Percentiles rank a stretch among this genome's conserved stretches.
Conservation (phyloP, 805 yeast species). For the Kodamaea hsintzibuensis region DNA sequence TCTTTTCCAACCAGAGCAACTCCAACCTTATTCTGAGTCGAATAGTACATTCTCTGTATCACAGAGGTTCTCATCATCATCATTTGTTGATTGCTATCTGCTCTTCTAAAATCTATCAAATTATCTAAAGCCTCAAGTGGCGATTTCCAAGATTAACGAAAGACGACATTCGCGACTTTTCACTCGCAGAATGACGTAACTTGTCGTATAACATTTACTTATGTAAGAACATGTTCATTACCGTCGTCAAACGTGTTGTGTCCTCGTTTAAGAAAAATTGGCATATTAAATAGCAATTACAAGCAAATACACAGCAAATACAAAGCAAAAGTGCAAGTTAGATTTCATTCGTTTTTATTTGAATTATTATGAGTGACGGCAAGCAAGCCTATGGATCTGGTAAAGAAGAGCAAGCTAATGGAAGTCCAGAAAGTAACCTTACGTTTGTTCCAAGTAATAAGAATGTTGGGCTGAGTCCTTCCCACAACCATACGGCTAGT, state of each 20-base stretch:
- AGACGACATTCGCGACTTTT: not conserved
- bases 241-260: not conserved
- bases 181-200: not conserved
- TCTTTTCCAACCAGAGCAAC: constrained; percentile 11
- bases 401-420: constrained; percentile 6
- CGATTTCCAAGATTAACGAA: not conserved
- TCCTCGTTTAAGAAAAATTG: not conserved
- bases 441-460: not conserved
- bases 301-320: not conserved
- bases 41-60: not conserved
- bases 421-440: constrained; percentile 4
- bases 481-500: constrained; percentile 1
- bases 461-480: not conserved
- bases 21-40: constrained; percentile 3
- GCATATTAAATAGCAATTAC: not conserved
- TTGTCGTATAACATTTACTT: not conserved
- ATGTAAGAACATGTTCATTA: not conserved
- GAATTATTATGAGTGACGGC: not conserved
- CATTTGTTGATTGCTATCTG: not conserved
- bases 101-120: too few species aligned
- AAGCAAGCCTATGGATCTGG: not conserved
- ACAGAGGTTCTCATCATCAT: not conserved
- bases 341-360: too few species aligned
- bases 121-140: not conserved
- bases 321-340: too few species aligned